Conservation (phyloP, 148 eudicot species). For the Cornus kousa region DNA sequence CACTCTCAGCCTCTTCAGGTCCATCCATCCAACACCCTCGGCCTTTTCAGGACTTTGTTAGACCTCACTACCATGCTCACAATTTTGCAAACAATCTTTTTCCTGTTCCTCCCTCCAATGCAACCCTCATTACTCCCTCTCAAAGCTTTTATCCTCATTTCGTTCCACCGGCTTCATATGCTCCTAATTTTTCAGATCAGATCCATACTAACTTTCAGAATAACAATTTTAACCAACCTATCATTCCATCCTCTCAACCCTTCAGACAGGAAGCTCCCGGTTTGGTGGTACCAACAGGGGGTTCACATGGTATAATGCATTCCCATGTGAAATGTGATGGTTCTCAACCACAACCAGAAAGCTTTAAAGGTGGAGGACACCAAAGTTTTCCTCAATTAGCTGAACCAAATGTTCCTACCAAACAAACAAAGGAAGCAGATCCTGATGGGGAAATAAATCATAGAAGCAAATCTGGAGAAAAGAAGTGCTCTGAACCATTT, state of each 20-base stretch:
- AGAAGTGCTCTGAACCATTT: slow-evolving; percentile 19
- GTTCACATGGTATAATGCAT: slow-evolving; percentile 18
- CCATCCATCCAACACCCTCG: slow-evolving; percentile 26
- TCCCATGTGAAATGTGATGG: slow-evolving; percentile 24
- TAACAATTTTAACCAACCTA: slow-evolving; percentile 23
- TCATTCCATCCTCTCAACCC: slow-evolving; percentile 32
- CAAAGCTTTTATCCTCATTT: slow-evolving; percentile 32
- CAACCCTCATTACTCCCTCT: slow-evolving; percentile 27
- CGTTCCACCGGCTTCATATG: slow-evolving; percentile 31
- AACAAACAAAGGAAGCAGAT: slow-evolving; percentile 13
- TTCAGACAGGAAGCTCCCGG: slow-evolving; percentile 27
- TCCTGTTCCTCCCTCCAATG: slow-evolving; percentile 28
- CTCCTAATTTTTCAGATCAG: slow-evolving; percentile 32
- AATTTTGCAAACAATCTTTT: slow-evolving; percentile 31
- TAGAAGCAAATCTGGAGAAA: slow-evolving; percentile 15
- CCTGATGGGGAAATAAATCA: slow-evolving; percentile 16
- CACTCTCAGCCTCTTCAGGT: slow-evolving; percentile 20
- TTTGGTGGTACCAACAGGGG: slow-evolving; percentile 9
- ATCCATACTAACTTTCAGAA: slow-evolving; percentile 37
- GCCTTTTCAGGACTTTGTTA: slow-evolving; percentile 30
- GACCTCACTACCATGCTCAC: slow-evolving; percentile 35
- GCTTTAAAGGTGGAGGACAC: slow-evolving; percentile 16
- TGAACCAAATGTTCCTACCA: slow-evolving; percentile 10
- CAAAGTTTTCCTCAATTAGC: slow-evolving; percentile 18
- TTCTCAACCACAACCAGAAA: slow-evolving; percentile 24